A percentile compares a stretch with the other conserved stretches of the same genome.
phyloP scores from a whole-genome alignment of 2,329 filamentous ascomycete genomes.

The Diaporthe helianthi region DNA sequence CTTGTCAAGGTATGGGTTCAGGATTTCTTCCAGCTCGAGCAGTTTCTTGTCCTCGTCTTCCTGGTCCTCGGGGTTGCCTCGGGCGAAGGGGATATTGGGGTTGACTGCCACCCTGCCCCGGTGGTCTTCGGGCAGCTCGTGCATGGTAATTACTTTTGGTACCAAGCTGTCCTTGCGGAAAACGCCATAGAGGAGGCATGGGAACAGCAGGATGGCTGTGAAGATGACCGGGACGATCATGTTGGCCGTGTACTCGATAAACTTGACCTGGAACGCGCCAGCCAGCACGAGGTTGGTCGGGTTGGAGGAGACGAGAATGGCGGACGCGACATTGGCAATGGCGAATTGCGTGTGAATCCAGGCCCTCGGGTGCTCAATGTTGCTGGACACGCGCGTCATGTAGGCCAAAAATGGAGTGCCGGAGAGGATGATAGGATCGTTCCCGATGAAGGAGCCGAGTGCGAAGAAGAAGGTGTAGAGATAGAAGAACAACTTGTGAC shows the following conservation, averaged over 20 bases:
- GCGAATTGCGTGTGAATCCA: conserved; percentile 79
- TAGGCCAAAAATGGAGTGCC: conserved; percentile 79
- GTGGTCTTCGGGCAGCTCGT: conserved; percentile 67
- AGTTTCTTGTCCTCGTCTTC: conserved; percentile 55
- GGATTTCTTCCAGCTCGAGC: conserved; percentile 72
- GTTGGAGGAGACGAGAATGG: conserved; percentile 79
- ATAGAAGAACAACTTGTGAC: conserved; percentile 73
- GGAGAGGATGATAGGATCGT: conserved; percentile 77
- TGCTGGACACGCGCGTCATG: conserved; percentile 77
- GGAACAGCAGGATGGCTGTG: conserved; percentile 73
- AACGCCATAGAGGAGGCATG: conserved; percentile 73
- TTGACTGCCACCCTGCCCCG: conserved; percentile 67
- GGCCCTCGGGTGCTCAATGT: conserved; percentile 73
- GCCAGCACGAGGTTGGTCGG: conserved; percentile 79
- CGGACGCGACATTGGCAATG: conserved; percentile 75
- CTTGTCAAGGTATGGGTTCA: conserved; percentile 77
- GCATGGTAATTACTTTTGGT: conserved; percentile 70
- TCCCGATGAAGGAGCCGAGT: conserved; percentile 73
- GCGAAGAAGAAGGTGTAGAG: conserved; percentile 76
- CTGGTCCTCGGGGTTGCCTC: conserved; percentile 61
- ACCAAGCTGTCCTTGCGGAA: conserved; percentile 71
- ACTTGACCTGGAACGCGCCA: conserved; percentile 74
- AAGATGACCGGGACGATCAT: conserved; percentile 75
- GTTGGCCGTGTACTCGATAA: conserved; percentile 78
- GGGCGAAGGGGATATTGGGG: conserved; percentile 73